Conservation (phyloP, 352 stramenopile species). For the Aphanomyces euteiches region DNA sequence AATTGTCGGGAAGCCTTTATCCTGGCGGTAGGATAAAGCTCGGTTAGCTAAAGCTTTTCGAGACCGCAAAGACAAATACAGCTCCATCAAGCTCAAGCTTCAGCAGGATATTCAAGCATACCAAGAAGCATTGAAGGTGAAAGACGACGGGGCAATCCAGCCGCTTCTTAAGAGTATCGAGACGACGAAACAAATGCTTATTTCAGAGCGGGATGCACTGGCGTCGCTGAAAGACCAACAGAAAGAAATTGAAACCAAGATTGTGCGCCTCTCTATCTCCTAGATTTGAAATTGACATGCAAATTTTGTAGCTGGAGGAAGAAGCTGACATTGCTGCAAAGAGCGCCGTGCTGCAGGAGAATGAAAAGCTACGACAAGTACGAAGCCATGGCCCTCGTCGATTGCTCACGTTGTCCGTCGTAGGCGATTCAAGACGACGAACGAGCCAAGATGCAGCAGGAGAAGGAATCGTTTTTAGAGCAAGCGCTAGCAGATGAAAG, state of each 20-base stretch:
- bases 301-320: slow-evolving; percentile 40
- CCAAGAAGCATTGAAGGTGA: slow-evolving; percentile 39
- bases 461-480: slow-evolving; percentile 59
- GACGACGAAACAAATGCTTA: slow-evolving; percentile 30
- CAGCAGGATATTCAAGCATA: slow-evolving; percentile 76
- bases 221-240: slow-evolving; percentile 56
- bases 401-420: too few relatives aligned
- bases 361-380: slow-evolving; percentile 57
- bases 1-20: background rate
- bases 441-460: slow-evolving; percentile 75
- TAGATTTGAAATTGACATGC: background rate
- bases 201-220: slow-evolving; percentile 54
- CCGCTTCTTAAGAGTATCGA: slow-evolving; percentile 24
- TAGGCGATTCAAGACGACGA: slow-evolving; percentile 76
- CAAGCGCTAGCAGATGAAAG: slow-evolving; percentile 62
- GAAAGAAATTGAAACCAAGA: slow-evolving; percentile 52
- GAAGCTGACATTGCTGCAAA: slow-evolving; percentile 68
- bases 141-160: slow-evolving; percentile 31
- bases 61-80: slow-evolving; percentile 69
- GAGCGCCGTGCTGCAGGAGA: slow-evolving; percentile 67
- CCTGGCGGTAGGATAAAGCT: slow-evolving; percentile 46
- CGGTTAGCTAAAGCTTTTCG: slow-evolving; percentile 69
- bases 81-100: slow-evolving; percentile 60
- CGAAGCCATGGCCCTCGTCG: background rate
- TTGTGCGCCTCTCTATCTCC: slow-evolving; percentile 36